phyloP scores from a whole-genome alignment of 768 basidiomycete species.

The Panellus pusillus region DNA sequence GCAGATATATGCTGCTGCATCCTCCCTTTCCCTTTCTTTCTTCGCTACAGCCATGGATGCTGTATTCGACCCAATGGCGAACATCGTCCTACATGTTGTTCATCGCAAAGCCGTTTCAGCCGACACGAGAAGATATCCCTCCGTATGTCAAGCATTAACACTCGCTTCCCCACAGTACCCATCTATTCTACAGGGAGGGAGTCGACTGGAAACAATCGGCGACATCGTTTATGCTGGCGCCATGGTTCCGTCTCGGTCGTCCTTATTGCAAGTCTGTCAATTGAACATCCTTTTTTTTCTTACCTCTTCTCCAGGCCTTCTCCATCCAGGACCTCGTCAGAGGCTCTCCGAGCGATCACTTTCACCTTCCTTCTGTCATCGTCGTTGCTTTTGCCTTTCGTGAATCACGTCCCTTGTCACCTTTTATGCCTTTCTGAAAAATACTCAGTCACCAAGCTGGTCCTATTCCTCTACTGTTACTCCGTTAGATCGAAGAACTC shows the following conservation, averaged over 20 bases:
- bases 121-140: constrained; percentile 23
- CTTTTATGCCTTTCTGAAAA: not conserved
- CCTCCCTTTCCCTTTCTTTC: constrained; percentile 56
- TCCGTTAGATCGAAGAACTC: constrained; percentile 45
- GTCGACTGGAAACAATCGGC: constrained; percentile 53
- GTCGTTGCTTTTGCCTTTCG: constrained; percentile 57
- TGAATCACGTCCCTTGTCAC: constrained; percentile 21
- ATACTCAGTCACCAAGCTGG: constrained; percentile 46
- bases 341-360: constrained; percentile 3
- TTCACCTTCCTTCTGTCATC: constrained; percentile 56
- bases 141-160: constrained; percentile 43
- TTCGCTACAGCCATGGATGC: constrained; percentile 63
- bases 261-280: constrained; percentile 38
- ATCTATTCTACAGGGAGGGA: constrained; percentile 35
- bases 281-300: not conserved
- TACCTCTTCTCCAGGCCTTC: constrained; percentile 6
- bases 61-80: constrained; percentile 48
- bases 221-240: constrained; percentile 49
- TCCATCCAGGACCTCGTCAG: constrained; percentile 35
- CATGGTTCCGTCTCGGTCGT: constrained; percentile 17
- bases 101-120: constrained; percentile 39
- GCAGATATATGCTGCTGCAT: constrained; percentile 60
- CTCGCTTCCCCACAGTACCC: constrained; percentile 42
- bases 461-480: constrained; percentile 60
- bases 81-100: constrained; percentile 45